Conservation (phyloP, 2,329 filamentous ascomycete species). For the Didymella pomorum region DNA sequence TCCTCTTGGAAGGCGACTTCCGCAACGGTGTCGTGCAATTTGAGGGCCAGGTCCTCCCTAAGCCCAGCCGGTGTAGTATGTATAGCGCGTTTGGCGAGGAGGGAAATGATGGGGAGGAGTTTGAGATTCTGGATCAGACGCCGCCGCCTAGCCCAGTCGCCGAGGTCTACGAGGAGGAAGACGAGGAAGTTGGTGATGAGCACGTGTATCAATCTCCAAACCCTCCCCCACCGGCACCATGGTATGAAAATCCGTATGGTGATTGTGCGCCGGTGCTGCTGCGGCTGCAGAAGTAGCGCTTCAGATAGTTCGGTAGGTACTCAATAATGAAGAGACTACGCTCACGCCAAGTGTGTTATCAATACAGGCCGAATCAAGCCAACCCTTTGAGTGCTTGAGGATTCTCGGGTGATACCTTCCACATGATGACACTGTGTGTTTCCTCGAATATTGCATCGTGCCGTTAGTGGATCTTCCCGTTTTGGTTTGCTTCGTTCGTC, state of each 20-base stretch:
- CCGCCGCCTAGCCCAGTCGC: not conserved
- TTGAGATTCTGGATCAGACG: not conserved
- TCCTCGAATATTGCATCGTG: too few species aligned
- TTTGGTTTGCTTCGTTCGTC: too few species aligned
- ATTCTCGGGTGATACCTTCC: too few species aligned
- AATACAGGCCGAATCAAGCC: too few species aligned
- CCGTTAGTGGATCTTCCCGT: too few species aligned
- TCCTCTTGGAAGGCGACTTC: not conserved
- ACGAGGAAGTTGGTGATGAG: not conserved
- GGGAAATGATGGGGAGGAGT: not conserved
- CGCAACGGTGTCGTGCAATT: not conserved
- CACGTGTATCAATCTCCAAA: not conserved
- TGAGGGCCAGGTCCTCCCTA: not conserved
- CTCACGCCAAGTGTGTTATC: too few species aligned
- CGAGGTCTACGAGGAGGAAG: not conserved
- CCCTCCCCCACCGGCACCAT: not conserved
- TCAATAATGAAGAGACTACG: too few species aligned
- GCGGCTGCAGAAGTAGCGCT: not conserved
- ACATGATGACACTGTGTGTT: too few species aligned
- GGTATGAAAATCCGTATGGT: not conserved
- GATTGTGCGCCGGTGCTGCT: not conserved
- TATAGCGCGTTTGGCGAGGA: slow-evolving; percentile 5
- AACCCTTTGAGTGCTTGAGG: too few species aligned
- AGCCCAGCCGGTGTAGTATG: slow-evolving; percentile 8
- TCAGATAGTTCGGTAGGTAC: too few species aligned